Evolutionary conservation across 1,284 basidiomycete species (phyloP), one percentile per base, ranked within the genome.

Genomic region (Ganoderma sinense): DNA sequence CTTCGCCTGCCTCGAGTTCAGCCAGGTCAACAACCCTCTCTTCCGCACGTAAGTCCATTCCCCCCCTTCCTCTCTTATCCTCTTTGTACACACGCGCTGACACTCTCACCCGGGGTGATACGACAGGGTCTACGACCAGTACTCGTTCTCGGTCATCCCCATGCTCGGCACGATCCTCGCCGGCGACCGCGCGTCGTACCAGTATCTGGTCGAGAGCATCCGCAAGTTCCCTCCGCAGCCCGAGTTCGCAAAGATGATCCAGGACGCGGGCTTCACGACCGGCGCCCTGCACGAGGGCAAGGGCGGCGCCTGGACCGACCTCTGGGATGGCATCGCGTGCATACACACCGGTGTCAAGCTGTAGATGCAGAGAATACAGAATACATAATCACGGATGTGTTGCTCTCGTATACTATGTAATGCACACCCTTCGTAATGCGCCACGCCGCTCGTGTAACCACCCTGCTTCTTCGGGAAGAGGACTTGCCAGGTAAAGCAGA

Each of bases 121-220:
- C 31, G 31, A 18, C 79, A 98, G 97, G 73, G 73, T 94, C 4
- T 99, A 99, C 83, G 94, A 97, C 75, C 92, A 96, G 75, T 99
- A 98, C 82, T 99, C 97, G 14, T 99, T 99, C 88, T 92, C 94
- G 6, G 89, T 99, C 69, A 97, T 99, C 77, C 98, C 98, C 5
- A 87, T 98, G 26, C 83, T 99, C 55, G 98, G 98, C 31, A 97
- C 97, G 64, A 93, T 99, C 76, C 86, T 99, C n/a, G 95, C 97
- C 10, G 95, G 95, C 4, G 97, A 99, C 81, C 89, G 97, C 45
- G 94, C 91, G 40, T 98, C 97, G 23, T 99, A 99, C 82, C 96
- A 98, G 82, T 99, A 99, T 81, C 88, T 99, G 56, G 95, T 99
- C 64, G 98, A 99, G 83, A 98, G 97, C 45, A 99, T 99, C 77